phyloP scores from a whole-genome alignment of 2,329 filamentous ascomycete genomes.

The Pezicula rhizophila region DNA sequence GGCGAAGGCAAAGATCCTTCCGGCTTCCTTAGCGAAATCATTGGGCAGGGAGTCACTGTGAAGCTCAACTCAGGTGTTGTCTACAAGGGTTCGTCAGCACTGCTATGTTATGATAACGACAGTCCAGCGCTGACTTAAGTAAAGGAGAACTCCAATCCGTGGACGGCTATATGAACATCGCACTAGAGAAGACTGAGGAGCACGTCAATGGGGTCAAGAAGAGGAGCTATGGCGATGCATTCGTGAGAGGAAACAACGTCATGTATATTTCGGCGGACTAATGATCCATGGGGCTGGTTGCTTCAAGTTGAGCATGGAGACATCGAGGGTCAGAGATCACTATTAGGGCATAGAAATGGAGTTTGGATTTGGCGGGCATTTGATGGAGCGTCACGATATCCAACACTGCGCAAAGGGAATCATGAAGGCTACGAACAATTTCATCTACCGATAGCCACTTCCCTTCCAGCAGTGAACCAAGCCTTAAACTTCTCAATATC shows the following conservation, averaged over 20 bases:
- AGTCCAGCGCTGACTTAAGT: slow-evolving; percentile 9
- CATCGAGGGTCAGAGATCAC: background rate
- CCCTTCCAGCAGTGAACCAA: background rate
- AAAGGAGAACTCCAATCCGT: slow-evolving; percentile 91
- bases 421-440: slow-evolving; percentile 2
- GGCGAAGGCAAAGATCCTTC: slow-evolving; percentile 85
- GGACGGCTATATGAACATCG: slow-evolving; percentile 99
- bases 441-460: too few relatives aligned
- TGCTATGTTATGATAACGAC: background rate
- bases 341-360: slow-evolving; percentile 5
- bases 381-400: slow-evolving; percentile 3
- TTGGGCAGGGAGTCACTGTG: slow-evolving; percentile 87
- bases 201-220: slow-evolving; percentile 79
- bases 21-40: slow-evolving; percentile 88
- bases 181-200: slow-evolving; percentile 91
- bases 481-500: slow-evolving; percentile 4
- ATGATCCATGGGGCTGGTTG: background rate
- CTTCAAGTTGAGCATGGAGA: too few relatives aligned
- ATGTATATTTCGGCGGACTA: slow-evolving; percentile 30
- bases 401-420: background rate
- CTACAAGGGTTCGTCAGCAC: slow-evolving; percentile 70
- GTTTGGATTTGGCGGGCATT: slow-evolving; percentile 8
- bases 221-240: slow-evolving; percentile 86
- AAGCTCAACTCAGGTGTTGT: slow-evolving; percentile 98
- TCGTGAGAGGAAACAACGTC: slow-evolving; percentile 85